A percentile compares a stretch with the other conserved stretches of the same genome.
phyloP scores from a whole-genome alignment of 2,329 filamentous ascomycete species.

The Cadophora malorum region DNA sequence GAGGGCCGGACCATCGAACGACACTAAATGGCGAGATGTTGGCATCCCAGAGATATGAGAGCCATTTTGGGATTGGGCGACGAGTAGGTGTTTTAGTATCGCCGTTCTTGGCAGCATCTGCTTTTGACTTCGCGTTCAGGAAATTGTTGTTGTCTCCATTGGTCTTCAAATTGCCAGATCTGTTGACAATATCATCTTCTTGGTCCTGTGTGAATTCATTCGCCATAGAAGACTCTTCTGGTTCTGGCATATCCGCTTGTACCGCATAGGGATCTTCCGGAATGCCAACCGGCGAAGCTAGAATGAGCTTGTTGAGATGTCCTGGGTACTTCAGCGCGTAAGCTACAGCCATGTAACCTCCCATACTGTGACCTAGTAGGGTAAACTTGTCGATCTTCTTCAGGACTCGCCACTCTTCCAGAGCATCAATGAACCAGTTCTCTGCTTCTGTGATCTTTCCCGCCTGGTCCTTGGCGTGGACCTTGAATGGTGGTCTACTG shows the following conservation, averaged over 20 bases:
- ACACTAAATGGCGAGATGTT: slow-evolving; percentile 96
- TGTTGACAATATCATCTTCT: slow-evolving; percentile 52
- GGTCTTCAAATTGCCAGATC: slow-evolving; percentile 45
- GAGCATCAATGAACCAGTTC: slow-evolving; percentile 92
- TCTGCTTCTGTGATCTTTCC: slow-evolving; percentile 88
- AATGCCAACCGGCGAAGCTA: slow-evolving; percentile 92
- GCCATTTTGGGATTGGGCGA: slow-evolving; percentile 78
- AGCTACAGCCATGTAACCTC: slow-evolving; percentile 92
- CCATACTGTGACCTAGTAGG: slow-evolving; percentile 88
- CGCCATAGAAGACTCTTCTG: slow-evolving; percentile 72
- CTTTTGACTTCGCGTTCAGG: slow-evolving; percentile 54
- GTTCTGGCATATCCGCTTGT: slow-evolving; percentile 79
- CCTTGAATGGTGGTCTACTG: slow-evolving; percentile 80
- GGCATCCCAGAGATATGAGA: slow-evolving; percentile 94
- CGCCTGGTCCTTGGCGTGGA: slow-evolving; percentile 80
- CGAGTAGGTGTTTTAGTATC: slow-evolving; percentile 47
- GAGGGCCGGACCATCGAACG: slow-evolving; percentile 83
- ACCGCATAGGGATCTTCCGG: slow-evolving; percentile 94
- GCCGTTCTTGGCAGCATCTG: slow-evolving; percentile 43
- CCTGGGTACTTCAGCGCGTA: slow-evolving; percentile 98
- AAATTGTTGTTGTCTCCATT: slow-evolving; percentile 56
- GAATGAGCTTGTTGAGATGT: slow-evolving; percentile 91
- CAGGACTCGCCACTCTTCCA: slow-evolving; percentile 93
- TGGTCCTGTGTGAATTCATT: slow-evolving; percentile 84
- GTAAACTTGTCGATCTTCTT: slow-evolving; percentile 93